These are phyloP conservation scores for Hordeum vulgare DNA, from an alignment of 176 grass and related monocot species.

Conservation along the genomic window DNA sequence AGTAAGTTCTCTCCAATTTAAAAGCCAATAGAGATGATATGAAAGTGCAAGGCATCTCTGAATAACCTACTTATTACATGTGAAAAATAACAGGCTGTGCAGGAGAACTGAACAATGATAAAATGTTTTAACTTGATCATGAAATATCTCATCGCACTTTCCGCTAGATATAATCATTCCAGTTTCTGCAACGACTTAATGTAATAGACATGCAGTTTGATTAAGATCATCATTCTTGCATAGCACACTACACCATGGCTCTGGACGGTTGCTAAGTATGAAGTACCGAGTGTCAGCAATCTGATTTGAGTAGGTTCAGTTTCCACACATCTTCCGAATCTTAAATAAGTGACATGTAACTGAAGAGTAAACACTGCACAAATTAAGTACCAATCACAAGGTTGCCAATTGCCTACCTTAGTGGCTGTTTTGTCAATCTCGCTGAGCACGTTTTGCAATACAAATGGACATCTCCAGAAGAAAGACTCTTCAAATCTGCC, in stretches of 20 bases:
- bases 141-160: not conserved
- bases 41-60: not conserved
- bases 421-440: slow-evolving; percentile 66
- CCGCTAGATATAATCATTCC: not conserved
- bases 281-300: not conserved
- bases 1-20: not conserved
- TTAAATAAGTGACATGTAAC: not conserved
- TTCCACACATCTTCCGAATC: not conserved
- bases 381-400: not conserved
- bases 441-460: slow-evolving; percentile 73
- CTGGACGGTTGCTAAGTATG: not conserved
- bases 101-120: not conserved
- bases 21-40: not conserved
- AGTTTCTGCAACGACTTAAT: not conserved
- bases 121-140: slow-evolving; percentile 3
- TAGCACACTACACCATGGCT: not conserved
- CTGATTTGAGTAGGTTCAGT: not conserved
- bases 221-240: not conserved
- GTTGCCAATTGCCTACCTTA: slow-evolving; percentile 35
- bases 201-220: no score
- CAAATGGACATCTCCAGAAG: slow-evolving; percentile 49
- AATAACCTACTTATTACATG: slow-evolving; percentile 3
- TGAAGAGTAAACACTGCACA: not conserved
- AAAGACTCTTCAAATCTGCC: slow-evolving; percentile 61
- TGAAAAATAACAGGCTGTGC: not conserved